Evolutionary conservation across 495 filamentous ascomycete species (phyloP), one percentile per base, ranked within the genome.

Genomic region (Apiosordaria backusii): DNA sequence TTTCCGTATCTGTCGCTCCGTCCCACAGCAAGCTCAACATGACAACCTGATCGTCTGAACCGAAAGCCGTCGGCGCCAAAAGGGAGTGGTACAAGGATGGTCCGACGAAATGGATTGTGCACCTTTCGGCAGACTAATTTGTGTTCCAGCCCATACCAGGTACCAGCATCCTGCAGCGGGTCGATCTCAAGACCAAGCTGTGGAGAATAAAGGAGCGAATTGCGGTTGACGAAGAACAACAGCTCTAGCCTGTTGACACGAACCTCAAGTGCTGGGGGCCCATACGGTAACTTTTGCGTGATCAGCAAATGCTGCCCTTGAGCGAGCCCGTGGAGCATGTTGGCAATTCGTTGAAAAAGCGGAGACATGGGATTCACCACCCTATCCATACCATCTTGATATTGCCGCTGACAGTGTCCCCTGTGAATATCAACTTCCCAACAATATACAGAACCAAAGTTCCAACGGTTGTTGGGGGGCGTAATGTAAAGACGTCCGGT

Each of bases 401-500:
- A 59, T 15, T 29, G 6, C 3, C 45, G 13, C 10, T 58, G 25
- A 52, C 6, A 9, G 13, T 62, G 58, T 1, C 71, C 65, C 0
- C 13, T 59, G 13, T 64, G 57, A 2, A 78, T 62, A 54, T 79
- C 63, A 2, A 82, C 23, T 6, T 58, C 67, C 76, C 75, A 81
- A 60, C 76, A n/a, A 67, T 25, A 60, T 50, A 29, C 29, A 24
- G 15, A 68, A 57, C 61, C 86, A 15, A 45, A 45, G 10, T 45
- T 45, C 35, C 86, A 90, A 1, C 79, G 75, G 9, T 72, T 58
- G 0, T 71, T 63, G 6, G 60, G 19, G 2, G 80, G 82, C 0
- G 87, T 77, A 50, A 88, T 82, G 64, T 90, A 84, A 10, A 91
- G 68, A 3, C 65, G 52, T 0, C 72, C 68, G 0, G 75, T 80